Base-by-base conservation (phyloP, 179 eudicot species). In the Spinacia oleracea region DNA sequence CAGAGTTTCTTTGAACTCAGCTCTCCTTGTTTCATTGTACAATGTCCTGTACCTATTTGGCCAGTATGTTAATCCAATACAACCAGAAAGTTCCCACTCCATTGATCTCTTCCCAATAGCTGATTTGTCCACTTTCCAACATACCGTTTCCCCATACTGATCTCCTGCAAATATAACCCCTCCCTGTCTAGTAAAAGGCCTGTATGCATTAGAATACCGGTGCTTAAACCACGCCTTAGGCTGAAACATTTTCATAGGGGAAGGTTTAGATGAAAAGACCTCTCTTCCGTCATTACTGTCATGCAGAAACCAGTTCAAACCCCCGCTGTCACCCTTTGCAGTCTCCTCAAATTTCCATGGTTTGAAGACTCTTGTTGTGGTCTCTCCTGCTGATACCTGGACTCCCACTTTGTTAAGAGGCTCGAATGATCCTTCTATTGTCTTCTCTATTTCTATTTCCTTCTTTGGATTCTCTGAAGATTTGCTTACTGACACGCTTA, bases 341-440 rank as follows among this genome's bases (percentile, higher is more conserved):
- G 92, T 91, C 78, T 91, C 92, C 85, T 94, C 97, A 72, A 94
- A 94, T 69, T 93, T 91, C 98, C 98, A 94, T 0, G 98, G 98
- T 75, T 80, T 90, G 69, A 91, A 70, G 83, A 80, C 84, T 25
- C 88, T 86, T 10, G 97, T 85, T 75, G 84, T 75, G 7, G 90
- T 82, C 77, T 93, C 96, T 6, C 84, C 92, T 11, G 91, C 88
- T 5, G 96, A 83, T 9, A 90, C 48, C 31, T 43, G 86, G 35
- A 94, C 62, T 12, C 96, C 94, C 7, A 90, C 3, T 27, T 38
- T 53, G 65, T 34, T 84, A 5, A 89, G 87, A 9, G 92, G 87
- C 25, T 89, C 90, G 50, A 94, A 88, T 18, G 93, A 81, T 42
- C 90, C 91, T 80, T 93, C 97, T 1, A 91, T 59, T 32, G 70